Base-by-base conservation (phyloP, 73 alveolate species). In the Halteria grandinella region DNA sequence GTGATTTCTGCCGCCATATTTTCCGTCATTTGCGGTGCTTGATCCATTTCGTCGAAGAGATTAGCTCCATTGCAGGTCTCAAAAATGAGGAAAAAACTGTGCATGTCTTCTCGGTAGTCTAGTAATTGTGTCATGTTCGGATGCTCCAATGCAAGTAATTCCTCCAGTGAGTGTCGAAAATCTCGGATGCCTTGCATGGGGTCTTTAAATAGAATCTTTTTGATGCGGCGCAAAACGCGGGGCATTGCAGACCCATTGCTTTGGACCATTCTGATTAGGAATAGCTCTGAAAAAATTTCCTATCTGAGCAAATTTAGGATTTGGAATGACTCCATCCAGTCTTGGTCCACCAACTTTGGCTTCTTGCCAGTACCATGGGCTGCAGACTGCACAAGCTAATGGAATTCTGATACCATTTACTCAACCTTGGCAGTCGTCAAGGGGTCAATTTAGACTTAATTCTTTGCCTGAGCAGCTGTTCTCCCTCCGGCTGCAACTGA, bases 51-150 rank as follows among this genome's bases (percentile, higher is more conserved):
- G 15, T 45, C 23, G 32, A 66, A 66, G 25, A 66, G 31, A 45
- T 45, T 41, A 3, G 69, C 80, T 4, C 80, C 80, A 18, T 18
- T 14, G 29, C 66, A 44, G n/a, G 43, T 25, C 37, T 66, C 80
- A 5, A 44, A 36, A 25, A 66, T 6, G 4, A 66, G 15, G 21
- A 45, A 66, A 44, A 44, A 66, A 53, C 47, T 66, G 36, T 18
- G 32, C 1, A 3, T n/a, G 23, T 66, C 80, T 25, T 66, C 80
- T 66, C 32, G 43, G 36, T 66, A 66, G 15, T 66, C 80, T 27
- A 25, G 47, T 29, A 66, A 28, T 25, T 66, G 51, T n/a, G 80
- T 66, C 4, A 66, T 66, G 47, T 45, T 44, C 32, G 80, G 80
- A 45, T 66, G 80, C 17, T 66, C 80, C 14, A 66, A 25, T 3